phyloP scores from a whole-genome alignment of 2,329 filamentous ascomycete genomes.

The Diaporthe citri region DNA sequence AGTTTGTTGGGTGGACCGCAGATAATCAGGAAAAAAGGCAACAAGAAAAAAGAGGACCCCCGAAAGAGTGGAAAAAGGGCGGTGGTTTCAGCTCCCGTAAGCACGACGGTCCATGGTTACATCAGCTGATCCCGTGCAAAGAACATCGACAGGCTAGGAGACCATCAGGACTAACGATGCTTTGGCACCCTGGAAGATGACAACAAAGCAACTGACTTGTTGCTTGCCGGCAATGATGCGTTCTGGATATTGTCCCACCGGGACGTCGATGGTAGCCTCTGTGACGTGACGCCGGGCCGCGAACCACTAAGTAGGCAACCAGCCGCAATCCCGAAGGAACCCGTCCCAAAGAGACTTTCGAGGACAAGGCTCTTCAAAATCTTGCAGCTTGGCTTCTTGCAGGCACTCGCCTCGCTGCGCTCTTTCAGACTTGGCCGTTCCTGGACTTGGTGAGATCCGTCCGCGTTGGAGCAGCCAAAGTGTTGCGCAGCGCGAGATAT shows the following conservation, averaged over 20 bases:
- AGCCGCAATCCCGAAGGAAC: neutral
- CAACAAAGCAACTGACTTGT: neutral
- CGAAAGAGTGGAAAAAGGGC: slow-evolving; percentile 1
- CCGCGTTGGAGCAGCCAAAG: neutral
- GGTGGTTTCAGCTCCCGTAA: slow-evolving; percentile 8
- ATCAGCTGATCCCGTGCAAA: slow-evolving; percentile 7
- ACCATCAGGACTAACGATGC: neutral
- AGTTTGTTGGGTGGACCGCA: neutral
- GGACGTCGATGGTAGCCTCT: too few species aligned
- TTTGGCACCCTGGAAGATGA: neutral
- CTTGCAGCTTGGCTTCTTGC: too few species aligned
- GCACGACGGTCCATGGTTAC: neutral
- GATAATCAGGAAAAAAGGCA: neutral
- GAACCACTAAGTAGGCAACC: slow-evolving; percentile 1
- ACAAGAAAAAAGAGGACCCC: neutral
- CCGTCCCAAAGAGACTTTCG: neutral
- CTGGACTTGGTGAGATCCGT: neutral
- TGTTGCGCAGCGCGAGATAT: neutral
- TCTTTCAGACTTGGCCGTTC: neutral
- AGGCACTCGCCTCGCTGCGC: neutral
- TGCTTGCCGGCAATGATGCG: neutral
- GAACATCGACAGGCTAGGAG: slow-evolving; percentile 1
- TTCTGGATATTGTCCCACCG: neutral
- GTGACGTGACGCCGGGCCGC: neutral
- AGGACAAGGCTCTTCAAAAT: neutral